These are phyloP conservation scores for Saksenaea oblongispora DNA, from an alignment of 371 early-diverging fungal genomes.

Conservation along the genomic window DNA sequence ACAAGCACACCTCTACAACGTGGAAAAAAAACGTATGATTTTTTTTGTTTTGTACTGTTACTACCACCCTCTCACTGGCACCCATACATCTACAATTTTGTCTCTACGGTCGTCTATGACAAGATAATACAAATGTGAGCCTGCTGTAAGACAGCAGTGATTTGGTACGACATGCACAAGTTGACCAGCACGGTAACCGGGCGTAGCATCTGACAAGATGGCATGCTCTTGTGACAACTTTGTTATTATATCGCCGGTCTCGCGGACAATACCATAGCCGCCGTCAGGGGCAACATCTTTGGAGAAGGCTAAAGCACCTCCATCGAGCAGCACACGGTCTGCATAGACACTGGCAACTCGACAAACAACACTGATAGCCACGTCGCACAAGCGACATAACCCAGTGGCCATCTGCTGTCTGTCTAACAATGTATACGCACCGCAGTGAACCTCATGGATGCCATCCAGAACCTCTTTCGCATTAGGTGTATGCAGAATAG, in stretches of 20 bases:
- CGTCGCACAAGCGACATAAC: slow-evolving; percentile 19
- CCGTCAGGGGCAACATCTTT: slow-evolving; percentile 49
- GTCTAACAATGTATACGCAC: slow-evolving; percentile 39
- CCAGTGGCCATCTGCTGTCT: slow-evolving; percentile 47
- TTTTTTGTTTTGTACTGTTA: background rate
- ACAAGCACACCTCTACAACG: background rate
- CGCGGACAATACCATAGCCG: slow-evolving; percentile 31
- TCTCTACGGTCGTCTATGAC: slow-evolving; percentile 36
- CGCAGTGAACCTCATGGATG: slow-evolving; percentile 46
- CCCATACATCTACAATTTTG: slow-evolving; percentile 46
- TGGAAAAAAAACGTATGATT: background rate
- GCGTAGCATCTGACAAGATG: slow-evolving; percentile 11
- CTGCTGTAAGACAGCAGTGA: slow-evolving; percentile 44
- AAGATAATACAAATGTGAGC: slow-evolving; percentile 38
- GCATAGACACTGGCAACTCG: slow-evolving; percentile 43
- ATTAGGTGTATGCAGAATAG: slow-evolving; percentile 14
- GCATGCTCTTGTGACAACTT: slow-evolving; percentile 49
- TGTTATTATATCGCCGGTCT: slow-evolving; percentile 15
- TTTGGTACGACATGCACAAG: slow-evolving; percentile 39
- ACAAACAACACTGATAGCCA: slow-evolving; percentile 34
- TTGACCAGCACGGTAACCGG: slow-evolving; percentile 16
- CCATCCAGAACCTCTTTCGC: slow-evolving; percentile 25
- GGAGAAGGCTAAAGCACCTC: slow-evolving; percentile 46
- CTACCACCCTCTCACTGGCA: slow-evolving; percentile 51
- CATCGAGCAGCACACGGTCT: slow-evolving; percentile 42